A percentile compares a stretch with the other conserved stretches of the same genome.
Conservation (phyloP, 441 rosid species). For the Populus hybrid region DNA sequence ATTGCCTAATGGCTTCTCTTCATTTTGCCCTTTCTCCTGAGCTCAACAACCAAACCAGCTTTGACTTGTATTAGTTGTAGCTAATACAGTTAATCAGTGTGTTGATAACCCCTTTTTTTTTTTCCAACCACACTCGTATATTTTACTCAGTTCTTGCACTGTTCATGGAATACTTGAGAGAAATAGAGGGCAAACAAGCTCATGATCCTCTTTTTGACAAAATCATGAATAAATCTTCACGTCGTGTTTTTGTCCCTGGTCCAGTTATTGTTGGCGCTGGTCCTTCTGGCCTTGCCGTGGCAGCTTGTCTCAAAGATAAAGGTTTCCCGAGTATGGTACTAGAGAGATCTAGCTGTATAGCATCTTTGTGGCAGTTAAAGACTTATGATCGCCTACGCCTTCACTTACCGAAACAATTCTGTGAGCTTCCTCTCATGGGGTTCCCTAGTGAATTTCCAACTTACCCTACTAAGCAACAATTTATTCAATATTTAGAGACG, state of each 20-base stretch:
- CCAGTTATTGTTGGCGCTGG: slow-evolving; percentile 87
- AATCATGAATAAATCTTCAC: slow-evolving; percentile 25
- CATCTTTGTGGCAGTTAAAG: slow-evolving; percentile 73
- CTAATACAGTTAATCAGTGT: neutral
- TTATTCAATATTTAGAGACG: slow-evolving; percentile 48
- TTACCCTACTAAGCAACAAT: slow-evolving; percentile 73
- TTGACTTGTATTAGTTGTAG: neutral
- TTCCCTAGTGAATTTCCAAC: slow-evolving; percentile 67
- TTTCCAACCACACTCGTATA: neutral
- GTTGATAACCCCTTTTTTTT: neutral
- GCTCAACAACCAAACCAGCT: neutral
- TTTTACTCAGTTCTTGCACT: slow-evolving; percentile 1
- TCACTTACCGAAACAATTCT: slow-evolving; percentile 83
- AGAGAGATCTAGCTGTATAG: slow-evolving; percentile 66
- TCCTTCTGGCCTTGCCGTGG: slow-evolving; percentile 78
- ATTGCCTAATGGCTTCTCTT: slow-evolving; percentile 23
- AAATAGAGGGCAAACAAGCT: slow-evolving; percentile 72
- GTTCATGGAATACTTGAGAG: slow-evolving; percentile 52
- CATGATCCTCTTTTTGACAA: slow-evolving; percentile 54
- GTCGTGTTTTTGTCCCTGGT: slow-evolving; percentile 51
- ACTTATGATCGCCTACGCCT: slow-evolving; percentile 89
- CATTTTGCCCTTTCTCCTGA: slow-evolving; percentile 21
- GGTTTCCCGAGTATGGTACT: slow-evolving; percentile 53
- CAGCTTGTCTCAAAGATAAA: slow-evolving; percentile 65
- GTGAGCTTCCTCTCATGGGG: slow-evolving; percentile 67